Percentiles rank a stretch among this genome's conserved stretches.
These are phyloP conservation scores for Chernovozyma aurita DNA, from an alignment of 1,139 yeast genomes.

Conservation along the genomic window DNA sequence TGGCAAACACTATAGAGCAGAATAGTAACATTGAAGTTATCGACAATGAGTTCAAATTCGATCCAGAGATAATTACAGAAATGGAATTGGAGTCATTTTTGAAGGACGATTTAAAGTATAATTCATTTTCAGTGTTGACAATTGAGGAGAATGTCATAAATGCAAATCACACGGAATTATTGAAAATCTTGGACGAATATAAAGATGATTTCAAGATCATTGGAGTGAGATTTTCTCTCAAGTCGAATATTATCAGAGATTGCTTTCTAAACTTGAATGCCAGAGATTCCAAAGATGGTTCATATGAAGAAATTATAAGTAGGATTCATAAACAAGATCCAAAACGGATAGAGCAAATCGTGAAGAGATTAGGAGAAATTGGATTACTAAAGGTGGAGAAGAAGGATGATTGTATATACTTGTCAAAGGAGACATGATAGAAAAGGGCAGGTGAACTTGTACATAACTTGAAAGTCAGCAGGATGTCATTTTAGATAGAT, in stretches of 20 bases:
- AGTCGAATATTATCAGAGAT: slow-evolving; percentile 11
- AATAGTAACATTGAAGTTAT: neutral
- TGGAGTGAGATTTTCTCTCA: slow-evolving; percentile 24
- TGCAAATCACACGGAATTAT: slow-evolving; percentile 19
- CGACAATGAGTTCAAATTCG: neutral
- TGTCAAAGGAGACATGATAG: slow-evolving; percentile 4
- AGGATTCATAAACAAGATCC: slow-evolving; percentile 10
- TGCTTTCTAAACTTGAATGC: slow-evolving; percentile 11
- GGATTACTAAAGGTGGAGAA: slow-evolving; percentile 28
- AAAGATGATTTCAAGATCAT: slow-evolving; percentile 22
- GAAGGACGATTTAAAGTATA: slow-evolving; percentile 25
- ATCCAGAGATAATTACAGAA: neutral
- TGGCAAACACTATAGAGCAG: neutral
- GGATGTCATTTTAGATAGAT: too few relatives aligned
- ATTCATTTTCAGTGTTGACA: slow-evolving; percentile 25
- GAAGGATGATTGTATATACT: slow-evolving; percentile 20
- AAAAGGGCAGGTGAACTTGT: too few relatives aligned
- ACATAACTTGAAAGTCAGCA: too few relatives aligned
- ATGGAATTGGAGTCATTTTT: slow-evolving; percentile 8
- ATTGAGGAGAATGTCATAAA: slow-evolving; percentile 23
- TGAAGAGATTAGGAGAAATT: slow-evolving; percentile 24
- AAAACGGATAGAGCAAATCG: slow-evolving; percentile 10
- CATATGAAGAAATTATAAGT: slow-evolving; percentile 17
- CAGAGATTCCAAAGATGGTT: slow-evolving; percentile 1
- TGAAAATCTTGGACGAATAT: slow-evolving; percentile 16